Evolutionary conservation across 192 early-diverging fungal genomes (phyloP).

Genomic region (Martensiomyces pterosporus): DNA sequence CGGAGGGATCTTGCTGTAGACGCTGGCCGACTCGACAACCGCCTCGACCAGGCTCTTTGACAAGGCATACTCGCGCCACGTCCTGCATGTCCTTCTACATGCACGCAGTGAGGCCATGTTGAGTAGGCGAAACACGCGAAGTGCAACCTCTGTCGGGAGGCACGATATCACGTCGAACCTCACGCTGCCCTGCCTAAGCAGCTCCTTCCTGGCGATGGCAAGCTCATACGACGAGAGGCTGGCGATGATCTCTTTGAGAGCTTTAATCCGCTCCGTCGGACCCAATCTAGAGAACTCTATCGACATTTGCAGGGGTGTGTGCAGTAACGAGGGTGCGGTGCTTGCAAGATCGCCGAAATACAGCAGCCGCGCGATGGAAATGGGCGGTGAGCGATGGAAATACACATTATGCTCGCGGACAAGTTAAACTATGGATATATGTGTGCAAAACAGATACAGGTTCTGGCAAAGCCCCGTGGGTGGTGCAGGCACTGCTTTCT

Average conservation of each 20-base stretch:
- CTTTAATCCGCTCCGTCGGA: slow-evolving; percentile 5
- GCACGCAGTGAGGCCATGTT: neutral
- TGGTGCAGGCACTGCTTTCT: too few species aligned
- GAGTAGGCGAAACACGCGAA: too few species aligned
- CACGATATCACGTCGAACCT: slow-evolving; percentile 13
- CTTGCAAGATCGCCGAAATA: too few species aligned
- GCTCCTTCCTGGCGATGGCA: slow-evolving; percentile 5
- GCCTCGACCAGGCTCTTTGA: slow-evolving; percentile 4
- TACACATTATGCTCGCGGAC: too few species aligned
- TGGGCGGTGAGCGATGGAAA: too few species aligned
- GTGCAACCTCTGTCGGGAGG: slow-evolving; percentile 9
- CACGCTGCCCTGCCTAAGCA: neutral
- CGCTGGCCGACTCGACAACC: slow-evolving; percentile 1
- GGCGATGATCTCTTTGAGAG: slow-evolving; percentile 14
- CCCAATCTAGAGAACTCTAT: slow-evolving; percentile 12
- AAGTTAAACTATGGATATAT: too few species aligned
- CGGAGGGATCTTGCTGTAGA: neutral
- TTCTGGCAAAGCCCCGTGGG: too few species aligned
- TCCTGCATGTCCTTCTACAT: slow-evolving; percentile 6
- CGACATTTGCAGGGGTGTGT: too few species aligned
- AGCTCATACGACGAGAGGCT: slow-evolving; percentile 12
- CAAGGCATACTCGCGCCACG: slow-evolving; percentile 13
- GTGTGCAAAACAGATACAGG: too few species aligned
- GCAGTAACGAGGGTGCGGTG: too few species aligned
- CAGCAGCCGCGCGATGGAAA: too few species aligned